These are phyloP conservation scores for Candida caryicola DNA, from an alignment of 805 yeast species.

Conservation along the genomic window DNA sequence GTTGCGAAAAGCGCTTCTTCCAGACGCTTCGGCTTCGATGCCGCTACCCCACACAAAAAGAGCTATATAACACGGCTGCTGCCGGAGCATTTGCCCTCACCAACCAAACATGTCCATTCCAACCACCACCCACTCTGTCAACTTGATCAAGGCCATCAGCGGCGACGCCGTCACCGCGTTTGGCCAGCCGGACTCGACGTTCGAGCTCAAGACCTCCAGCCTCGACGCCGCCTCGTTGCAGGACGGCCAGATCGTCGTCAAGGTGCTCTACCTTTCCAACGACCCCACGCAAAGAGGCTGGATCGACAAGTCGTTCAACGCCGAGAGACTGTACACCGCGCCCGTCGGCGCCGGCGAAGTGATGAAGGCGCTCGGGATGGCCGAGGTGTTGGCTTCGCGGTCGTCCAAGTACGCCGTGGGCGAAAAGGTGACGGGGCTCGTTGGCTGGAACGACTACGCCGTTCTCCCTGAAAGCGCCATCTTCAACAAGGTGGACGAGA, in stretches of 20 bases:
- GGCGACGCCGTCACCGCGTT: conserved; percentile 15
- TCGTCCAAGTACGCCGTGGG: conserved; percentile 40
- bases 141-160: conserved; percentile 18
- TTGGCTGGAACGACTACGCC: conserved; percentile 50
- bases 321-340: conserved; percentile 28
- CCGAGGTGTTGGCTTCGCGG: conserved; percentile 48
- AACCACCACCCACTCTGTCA: conserved; percentile 15
- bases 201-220: conserved; percentile 18
- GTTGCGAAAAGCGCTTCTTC: too few species aligned
- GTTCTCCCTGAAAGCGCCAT: conserved; percentile 28
- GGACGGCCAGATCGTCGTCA: conserved; percentile 27
- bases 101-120: conserved; percentile 10
- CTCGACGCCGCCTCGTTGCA: conserved; percentile 10
- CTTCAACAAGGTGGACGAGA: conserved; percentile 26
- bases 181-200: conserved; percentile 26
- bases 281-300: conserved; percentile 38
- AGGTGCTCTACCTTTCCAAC: conserved; percentile 29
- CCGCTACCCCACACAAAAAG: too few species aligned
- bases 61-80: too few species aligned
- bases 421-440: conserved; percentile 36
- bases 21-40: too few species aligned
- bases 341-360: conserved; percentile 45
- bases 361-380: conserved; percentile 47
- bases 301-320: conserved; percentile 24
- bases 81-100: too few species aligned